Base-by-base conservation (phyloP, 805 yeast genomes). In the Metschnikowia continentalis region DNA sequence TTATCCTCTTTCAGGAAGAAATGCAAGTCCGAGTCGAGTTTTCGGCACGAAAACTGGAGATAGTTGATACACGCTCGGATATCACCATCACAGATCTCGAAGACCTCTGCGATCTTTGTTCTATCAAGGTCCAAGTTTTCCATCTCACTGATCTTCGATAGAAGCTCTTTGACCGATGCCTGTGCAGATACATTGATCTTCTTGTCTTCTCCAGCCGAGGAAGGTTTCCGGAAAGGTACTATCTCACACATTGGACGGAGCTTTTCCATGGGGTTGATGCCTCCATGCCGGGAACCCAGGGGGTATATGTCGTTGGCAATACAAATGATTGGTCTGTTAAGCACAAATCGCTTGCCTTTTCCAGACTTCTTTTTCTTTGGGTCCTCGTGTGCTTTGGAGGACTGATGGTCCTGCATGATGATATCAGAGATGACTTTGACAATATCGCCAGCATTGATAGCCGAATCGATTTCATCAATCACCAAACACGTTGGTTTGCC, bases 241-340 rank as follows among this genome's bases (percentile, higher is more conserved):
- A 88, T 74, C 60, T 92, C 97, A 55, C 92, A 82, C 52, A 77
- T 69, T 0, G 86, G 85, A 54, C 92, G 80, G 53, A 92, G 71
- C 50, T 81, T 82, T 47, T 89, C 95, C 67, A 92, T 72, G 1
- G 88, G 81, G 2, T 83, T 80, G 7, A 61, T 58, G 4, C 68
- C 68, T 35, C 56, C 57, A n/a, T 49, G 53, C 4, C 69, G 59
- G 1, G 68, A 48, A 2, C 56, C 55, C 19, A 54, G 56, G 14
- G 64, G 56, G 65, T 88, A 90, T 1, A 88, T 76, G 61, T 94
- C 96, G 62, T 92, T 94, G 64, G 97, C 95, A 50, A 94, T 81
- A 39, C 96, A 91, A 48, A 92, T 88, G 17, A 94, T 89, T 1
- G 98, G 98, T 57, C 98, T 76, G 59, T 77, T 73, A 40, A 94